These are phyloP conservation scores for Beauveria caledonica DNA, from an alignment of 2,329 filamentous ascomycete genomes.

Conservation along the genomic window DNA sequence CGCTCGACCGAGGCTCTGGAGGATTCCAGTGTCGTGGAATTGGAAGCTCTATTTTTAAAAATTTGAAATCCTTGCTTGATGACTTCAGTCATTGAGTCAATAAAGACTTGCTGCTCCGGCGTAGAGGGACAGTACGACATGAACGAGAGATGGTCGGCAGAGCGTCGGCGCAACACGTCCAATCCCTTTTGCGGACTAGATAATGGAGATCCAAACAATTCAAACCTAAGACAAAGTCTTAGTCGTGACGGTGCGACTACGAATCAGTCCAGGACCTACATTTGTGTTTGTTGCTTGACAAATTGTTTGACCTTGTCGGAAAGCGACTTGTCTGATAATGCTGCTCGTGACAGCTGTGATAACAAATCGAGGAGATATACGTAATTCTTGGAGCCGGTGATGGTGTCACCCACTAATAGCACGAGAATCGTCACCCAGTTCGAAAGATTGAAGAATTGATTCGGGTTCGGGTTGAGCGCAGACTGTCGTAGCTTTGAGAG, in stretches of 20 bases:
- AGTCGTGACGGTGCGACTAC: neutral
- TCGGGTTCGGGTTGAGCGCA: conserved; percentile 20
- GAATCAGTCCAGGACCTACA: conserved; percentile 15
- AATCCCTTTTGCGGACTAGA: conserved; percentile 22
- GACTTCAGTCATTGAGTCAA: conserved; percentile 17
- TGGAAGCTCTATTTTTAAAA: conserved; percentile 19
- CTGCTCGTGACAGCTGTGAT: conserved; percentile 20
- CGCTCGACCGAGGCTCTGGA: conserved; percentile 23
- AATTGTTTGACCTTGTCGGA: conserved; percentile 17
- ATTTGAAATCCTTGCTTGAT: conserved; percentile 21
- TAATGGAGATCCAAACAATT: conserved; percentile 22
- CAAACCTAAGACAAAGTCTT: conserved; percentile 17
- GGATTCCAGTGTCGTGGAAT: conserved; percentile 11
- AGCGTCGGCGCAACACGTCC: conserved; percentile 14
- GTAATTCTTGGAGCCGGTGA: conserved; percentile 31
- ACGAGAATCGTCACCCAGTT: conserved; percentile 30
- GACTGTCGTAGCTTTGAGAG: conserved; percentile 27
- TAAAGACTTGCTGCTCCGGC: conserved; percentile 14
- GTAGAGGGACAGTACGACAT: conserved; percentile 15
- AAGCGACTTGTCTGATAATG: conserved; percentile 16
- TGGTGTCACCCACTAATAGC: conserved; percentile 32
- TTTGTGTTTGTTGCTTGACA: conserved; percentile 24
- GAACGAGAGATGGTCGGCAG: conserved; percentile 21
- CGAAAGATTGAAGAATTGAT: conserved; percentile 27
- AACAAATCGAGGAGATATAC: conserved; percentile 29